These are phyloP conservation scores for Alternaria ventricosa DNA, from an alignment of 2,329 filamentous ascomycete species.

Conservation along the genomic window DNA sequence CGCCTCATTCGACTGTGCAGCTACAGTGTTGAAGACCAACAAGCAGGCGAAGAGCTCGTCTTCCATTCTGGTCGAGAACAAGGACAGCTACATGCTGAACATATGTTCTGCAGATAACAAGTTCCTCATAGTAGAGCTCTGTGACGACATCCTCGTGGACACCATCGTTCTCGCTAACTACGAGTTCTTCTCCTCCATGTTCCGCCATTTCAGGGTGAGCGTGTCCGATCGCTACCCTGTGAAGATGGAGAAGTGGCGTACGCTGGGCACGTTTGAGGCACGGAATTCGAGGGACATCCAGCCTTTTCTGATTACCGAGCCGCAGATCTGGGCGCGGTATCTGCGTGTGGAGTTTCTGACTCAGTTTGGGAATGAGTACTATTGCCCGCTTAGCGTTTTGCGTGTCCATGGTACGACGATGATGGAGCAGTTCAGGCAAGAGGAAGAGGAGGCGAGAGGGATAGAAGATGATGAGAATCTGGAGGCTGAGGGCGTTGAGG, in stretches of 20 bases:
- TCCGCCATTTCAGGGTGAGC: constrained; percentile 86
- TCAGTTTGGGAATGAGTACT: constrained; percentile 96
- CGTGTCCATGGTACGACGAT: constrained; percentile 92
- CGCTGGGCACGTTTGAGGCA: constrained; percentile 86
- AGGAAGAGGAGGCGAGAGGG: constrained; percentile 69
- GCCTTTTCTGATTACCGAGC: constrained; percentile 91
- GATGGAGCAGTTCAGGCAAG: constrained; percentile 91
- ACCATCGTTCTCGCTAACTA: constrained; percentile 98
- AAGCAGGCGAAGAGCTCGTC: constrained; percentile 85
- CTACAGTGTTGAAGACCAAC: constrained; percentile 90
- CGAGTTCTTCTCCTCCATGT: constrained; percentile 98
- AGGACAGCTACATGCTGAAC: constrained; percentile 97
- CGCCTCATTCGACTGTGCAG: constrained; percentile 95
- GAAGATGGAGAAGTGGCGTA: constrained; percentile 89
- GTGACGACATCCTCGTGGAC: constrained; percentile 84
- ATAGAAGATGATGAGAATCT: constrained; percentile 66
- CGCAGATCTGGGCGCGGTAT: constrained; percentile 94
- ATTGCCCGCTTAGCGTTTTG: constrained; percentile 89
- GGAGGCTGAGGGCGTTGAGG: constrained; percentile 50
- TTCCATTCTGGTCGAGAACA: constrained; percentile 91
- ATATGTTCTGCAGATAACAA: constrained; percentile 88
- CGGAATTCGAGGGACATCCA: constrained; percentile 93
- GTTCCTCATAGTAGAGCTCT: constrained; percentile 92
- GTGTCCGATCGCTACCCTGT: constrained; percentile 95
- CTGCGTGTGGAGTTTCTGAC: constrained; percentile 88